Evolutionary conservation across 2,329 filamentous ascomycete species (phyloP), one percentile per base, ranked within the genome.

Genomic region (Fusarium oxysporum): DNA sequence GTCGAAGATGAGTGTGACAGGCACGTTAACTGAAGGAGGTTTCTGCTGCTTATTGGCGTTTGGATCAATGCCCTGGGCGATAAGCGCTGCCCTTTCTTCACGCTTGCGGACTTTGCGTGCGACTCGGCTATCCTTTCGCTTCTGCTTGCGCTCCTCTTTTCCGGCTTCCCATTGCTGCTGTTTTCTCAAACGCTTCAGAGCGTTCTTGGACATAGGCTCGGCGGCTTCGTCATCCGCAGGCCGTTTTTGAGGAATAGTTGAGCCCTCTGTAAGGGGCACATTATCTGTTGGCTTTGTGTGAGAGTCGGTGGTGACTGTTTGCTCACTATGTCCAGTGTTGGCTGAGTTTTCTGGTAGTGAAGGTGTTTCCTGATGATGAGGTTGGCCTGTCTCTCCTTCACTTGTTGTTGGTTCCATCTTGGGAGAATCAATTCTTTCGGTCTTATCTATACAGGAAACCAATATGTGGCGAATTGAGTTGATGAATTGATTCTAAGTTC

Each of bases 1-100:
- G 84, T 99, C 96, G 71, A 99, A 85, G 66, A 99, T 86, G 73
- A 99, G 85, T 0, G 93, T 90, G 28, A 98, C 84, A 4, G 95
- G 95, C 0, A 97, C 87, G 62, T 90, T 88, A 54, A 86, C 84
- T 47, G 82, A 78, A 45, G 77, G 77, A 51, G 79, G 80, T 70
- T 80, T 83, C 79, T 79, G 80, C 62, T 79, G 79, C 38, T 78
- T 73, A 21, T 78, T 60, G 47, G 81, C 75, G 19, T 76, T 70
- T 19, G 83, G 85, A 65, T 86, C 85, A 33, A 83, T 81, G 45
- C 84, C 86, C 53, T 83, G 81, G 10, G 85, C 86, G n/a, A 87
- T 83, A 66, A 86, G 85, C 9, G 83, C 85, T 37, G 86, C 84
- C 55, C 83, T 86, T 65, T 87, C 85, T 21, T 84, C 83, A 51